A percentile compares a stretch with the other conserved stretches of the same genome.
phyloP scores from a whole-genome alignment of 108 stramenopile species.

The Cyclotella choctawhatcheeana region DNA sequence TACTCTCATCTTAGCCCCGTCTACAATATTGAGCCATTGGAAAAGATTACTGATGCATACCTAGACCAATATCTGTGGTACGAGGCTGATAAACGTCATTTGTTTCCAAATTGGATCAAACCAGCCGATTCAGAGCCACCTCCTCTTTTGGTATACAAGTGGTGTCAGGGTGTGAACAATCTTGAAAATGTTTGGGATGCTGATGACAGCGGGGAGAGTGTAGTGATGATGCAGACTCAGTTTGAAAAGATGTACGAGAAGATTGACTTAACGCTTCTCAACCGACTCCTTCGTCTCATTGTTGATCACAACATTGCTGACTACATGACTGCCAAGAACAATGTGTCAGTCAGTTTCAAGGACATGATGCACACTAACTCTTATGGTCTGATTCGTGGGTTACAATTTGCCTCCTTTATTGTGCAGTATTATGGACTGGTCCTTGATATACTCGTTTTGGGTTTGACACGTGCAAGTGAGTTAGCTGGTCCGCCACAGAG shows the following conservation, averaged over 20 bases:
- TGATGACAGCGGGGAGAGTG: conserved; percentile 92
- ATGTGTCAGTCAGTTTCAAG: conserved; percentile 94
- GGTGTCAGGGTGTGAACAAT: conserved; percentile 99
- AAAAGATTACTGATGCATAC: conserved; percentile 99
- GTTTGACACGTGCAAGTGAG: conserved; percentile 96
- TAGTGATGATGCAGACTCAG: conserved; percentile 95
- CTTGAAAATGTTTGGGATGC: conserved; percentile 97
- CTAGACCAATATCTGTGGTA: conserved; percentile 99
- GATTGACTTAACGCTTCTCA: conserved; percentile 97
- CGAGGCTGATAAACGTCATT: conserved; percentile 97
- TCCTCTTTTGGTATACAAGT: conserved; percentile 98
- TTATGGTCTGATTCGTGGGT: conserved; percentile 96
- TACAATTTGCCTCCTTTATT: conserved; percentile 96
- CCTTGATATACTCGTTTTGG: conserved; percentile 95
- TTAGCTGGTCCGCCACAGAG: conserved; percentile 96
- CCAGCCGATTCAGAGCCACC: conserved; percentile 99
- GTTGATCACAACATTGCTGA: conserved; percentile 99
- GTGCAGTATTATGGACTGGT: conserved; percentile 99
- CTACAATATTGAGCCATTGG: conserved; percentile 97
- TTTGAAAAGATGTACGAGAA: conserved; percentile 99
- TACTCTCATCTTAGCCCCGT: conserved; percentile 97
- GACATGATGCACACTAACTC: conserved; percentile 99
- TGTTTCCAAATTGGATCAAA: conserved; percentile 97
- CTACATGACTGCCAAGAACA: conserved; percentile 99
- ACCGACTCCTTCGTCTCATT: conserved; percentile 96